A percentile compares a stretch with the other conserved stretches of the same genome.
Evolutionary conservation across 1,284 basidiomycete species (phyloP).

Genomic region (Puccinia triticina): DNA sequence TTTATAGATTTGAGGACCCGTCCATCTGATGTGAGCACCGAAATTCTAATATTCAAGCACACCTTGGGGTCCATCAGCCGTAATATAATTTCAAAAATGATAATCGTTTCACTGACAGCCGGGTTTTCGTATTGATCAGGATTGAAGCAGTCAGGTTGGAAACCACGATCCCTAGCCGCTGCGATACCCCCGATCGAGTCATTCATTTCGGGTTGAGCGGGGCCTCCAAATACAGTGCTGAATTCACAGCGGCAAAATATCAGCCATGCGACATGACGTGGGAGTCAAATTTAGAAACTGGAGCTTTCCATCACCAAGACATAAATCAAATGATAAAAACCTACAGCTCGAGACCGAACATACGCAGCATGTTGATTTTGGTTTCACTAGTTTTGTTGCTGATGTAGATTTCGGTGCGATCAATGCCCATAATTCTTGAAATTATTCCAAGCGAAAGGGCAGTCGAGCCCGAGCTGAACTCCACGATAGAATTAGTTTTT

Average conservation of each 20-base stretch:
- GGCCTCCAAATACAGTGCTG: slow-evolving; percentile 54
- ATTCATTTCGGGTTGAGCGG: slow-evolving; percentile 53
- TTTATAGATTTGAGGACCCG: slow-evolving; percentile 53
- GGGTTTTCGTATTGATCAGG: slow-evolving; percentile 55
- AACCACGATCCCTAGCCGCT: slow-evolving; percentile 52
- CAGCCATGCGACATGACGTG: too few relatives aligned
- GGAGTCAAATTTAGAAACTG: too few relatives aligned
- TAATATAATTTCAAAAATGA: background rate
- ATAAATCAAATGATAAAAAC: background rate
- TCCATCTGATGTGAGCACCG: slow-evolving; percentile 54
- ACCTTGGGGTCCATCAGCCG: background rate
- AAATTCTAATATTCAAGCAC: slow-evolving; percentile 40
- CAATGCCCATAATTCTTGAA: slow-evolving; percentile 53
- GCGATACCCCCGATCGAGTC: slow-evolving; percentile 54
- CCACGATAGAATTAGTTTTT: slow-evolving; percentile 52
- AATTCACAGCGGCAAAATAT: background rate
- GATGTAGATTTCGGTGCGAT: slow-evolving; percentile 53
- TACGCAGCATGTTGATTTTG: slow-evolving; percentile 54
- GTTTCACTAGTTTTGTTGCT: slow-evolving; percentile 55
- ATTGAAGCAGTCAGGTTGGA: slow-evolving; percentile 52
- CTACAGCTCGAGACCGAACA: slow-evolving; percentile 55
- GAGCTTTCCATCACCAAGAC: background rate
- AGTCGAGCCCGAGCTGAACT: slow-evolving; percentile 55
- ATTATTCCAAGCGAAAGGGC: slow-evolving; percentile 55
- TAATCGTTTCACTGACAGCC: slow-evolving; percentile 11